Evolutionary conservation across 2,329 filamentous ascomycete species (phyloP), one percentile per base, ranked within the genome.

Genomic region (Neospermospora avenae): DNA sequence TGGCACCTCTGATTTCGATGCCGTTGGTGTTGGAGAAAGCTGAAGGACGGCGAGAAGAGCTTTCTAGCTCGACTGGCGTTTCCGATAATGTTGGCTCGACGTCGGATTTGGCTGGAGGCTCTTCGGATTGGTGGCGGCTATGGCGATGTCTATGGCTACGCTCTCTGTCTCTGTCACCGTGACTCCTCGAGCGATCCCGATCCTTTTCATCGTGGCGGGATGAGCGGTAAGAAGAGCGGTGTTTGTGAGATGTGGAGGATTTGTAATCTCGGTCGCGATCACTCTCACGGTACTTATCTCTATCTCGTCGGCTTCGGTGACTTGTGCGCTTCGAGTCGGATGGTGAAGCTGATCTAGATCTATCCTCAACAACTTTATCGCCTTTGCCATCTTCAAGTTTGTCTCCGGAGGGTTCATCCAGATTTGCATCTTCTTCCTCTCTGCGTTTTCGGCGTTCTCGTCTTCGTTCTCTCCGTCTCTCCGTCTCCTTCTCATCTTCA

Each of bases 311-410:
- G 66, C 84, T 85, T 63, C 84, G 83, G 67, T 86, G 83, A 52
- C 80, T 79, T 6, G 83, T 81, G 57, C 80, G 75, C 64, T 81
- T 84, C 39, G 80, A 80, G 10, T 81, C 80, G 13, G 84, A 83
- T 1, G 82, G 83, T 2, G 89, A 91, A 4, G 80, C 80, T 4
- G 88, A 90, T 59, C 87, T 81, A 0, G 86, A 85, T 54, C 82
- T 81, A 51, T 85, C 81, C 13, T 77, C 76, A 65, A 79, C 69
- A 64, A 78, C 77, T 51, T 31, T 31, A 10, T 78, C 75, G 65
- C 74, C 73, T 63, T 64, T 67, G 31, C 56, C 62, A 28, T 67
- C 63, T 28, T 67, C 65, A 2, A 55, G 56, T 51, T 54, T 63
- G 14, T 65, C 67, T 13, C 48, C 63, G 57, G 56, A 25, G 2